Conservation (phyloP, 2,329 filamentous ascomycete species). For the Emergomyces pasteurianus region DNA sequence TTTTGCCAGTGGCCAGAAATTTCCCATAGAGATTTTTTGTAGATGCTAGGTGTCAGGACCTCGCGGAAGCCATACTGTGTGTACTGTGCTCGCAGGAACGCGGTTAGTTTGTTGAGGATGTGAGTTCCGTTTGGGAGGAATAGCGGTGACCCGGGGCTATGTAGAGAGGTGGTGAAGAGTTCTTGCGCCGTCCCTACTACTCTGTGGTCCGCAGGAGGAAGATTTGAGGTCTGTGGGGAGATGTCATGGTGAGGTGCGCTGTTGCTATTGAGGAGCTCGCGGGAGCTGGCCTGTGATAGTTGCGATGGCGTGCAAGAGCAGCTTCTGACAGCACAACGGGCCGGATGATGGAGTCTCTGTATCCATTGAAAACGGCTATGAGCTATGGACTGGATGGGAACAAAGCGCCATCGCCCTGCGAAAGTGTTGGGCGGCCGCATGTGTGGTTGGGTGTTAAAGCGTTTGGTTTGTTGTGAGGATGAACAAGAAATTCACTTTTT, state of each 20-base stretch:
- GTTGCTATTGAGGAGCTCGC: not conserved
- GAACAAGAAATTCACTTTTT: too few species aligned
- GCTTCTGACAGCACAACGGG: constrained; percentile 8
- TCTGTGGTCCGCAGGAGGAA: constrained; percentile 38
- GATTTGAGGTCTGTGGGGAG: not conserved
- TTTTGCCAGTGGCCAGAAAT: constrained; percentile 80
- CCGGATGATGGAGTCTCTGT: constrained; percentile 7
- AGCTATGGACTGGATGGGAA: constrained; percentile 2
- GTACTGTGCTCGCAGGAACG: constrained; percentile 75
- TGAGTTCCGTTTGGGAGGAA: constrained; percentile 71
- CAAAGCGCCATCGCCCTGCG: constrained; percentile 8
- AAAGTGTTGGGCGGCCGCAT: constrained; percentile 10
- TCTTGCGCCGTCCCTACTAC: constrained; percentile 46
- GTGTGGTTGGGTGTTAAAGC: not conserved
- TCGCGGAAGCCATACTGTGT: constrained; percentile 75
- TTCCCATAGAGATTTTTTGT: constrained; percentile 79
- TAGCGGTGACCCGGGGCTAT: constrained; percentile 75
- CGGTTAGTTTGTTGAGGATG: constrained; percentile 71
- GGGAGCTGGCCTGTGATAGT: constrained; percentile 1
- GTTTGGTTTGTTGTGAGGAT: not conserved
- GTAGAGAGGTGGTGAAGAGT: constrained; percentile 65
- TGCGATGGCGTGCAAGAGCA: constrained; percentile 20
- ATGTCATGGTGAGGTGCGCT: constrained; percentile 16
- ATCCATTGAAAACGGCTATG: constrained; percentile 1
- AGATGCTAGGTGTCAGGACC: constrained; percentile 81